Base-by-base conservation (phyloP, 176 grass and related monocot genomes). In the Stipa capillata region DNA sequence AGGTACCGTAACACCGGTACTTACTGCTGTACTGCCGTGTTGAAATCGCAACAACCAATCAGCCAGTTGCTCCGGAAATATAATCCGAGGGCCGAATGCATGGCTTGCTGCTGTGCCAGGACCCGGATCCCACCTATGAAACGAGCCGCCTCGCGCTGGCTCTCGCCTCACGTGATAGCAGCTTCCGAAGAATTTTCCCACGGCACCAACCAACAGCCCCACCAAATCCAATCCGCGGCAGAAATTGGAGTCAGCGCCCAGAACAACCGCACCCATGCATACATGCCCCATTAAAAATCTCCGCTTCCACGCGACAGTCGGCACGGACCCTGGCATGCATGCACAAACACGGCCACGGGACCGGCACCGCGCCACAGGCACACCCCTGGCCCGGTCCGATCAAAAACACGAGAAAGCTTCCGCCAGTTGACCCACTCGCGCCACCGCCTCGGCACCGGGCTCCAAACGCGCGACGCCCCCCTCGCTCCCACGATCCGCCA, bases 401-500 rank as follows among this genome's bases (percentile, higher is more conserved):
- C 28, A 63, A 5, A 0, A 36, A 2, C n/a, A 2, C 10, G 48
- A 29, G 50, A 31, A 63, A 69, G 14, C 72, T 25, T 63, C 63
- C 72, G 49, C 11, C 65, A 61, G 65, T 72, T 82, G 85, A 82
- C 54, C 64, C 25, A 6, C 13, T 12, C 21, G 44, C 60, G 6
- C 29, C 17, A 10, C 15, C 44, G 69, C 50, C 29, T 47, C 36
- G 25, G 14, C 72, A 14, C 60, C 50, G 20, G 15, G 15, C 42
- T 60, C 74, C 65, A 78, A 61, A 71, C 17, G 33, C 53, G 15
- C 48, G 33, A 59, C 18, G 18, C 39, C n/a, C 6, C 12, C 44
- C 51, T 27, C 14, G 8, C 47, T 1, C 37, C 51, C 82, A 63
- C 77, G 69, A 69, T 76, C 74, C 87, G 82, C 82, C 82, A 65